Conservation (phyloP, 805 yeast genomes). For the Lachancea nothofagi region DNA sequence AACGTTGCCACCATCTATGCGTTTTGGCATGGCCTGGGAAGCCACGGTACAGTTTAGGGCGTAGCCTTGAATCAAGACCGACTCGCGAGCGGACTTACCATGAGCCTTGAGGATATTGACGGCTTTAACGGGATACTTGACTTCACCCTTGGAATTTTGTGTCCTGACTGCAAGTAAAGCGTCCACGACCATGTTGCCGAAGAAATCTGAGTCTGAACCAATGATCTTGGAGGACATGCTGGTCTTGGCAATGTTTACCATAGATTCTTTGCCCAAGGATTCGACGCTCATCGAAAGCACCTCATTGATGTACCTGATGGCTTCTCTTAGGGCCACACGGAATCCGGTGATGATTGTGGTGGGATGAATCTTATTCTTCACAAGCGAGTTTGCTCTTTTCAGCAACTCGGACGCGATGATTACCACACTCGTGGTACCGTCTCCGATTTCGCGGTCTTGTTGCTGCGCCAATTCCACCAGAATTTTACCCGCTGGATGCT, state of each 20-base stretch:
- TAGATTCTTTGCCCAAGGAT: conserved; percentile 71
- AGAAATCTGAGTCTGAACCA: conserved; percentile 89
- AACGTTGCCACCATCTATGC: conserved; percentile 44
- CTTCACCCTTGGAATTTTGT: conserved; percentile 78
- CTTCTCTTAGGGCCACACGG: conserved; percentile 88
- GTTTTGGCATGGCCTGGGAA: conserved; percentile 89
- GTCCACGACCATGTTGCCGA: conserved; percentile 86
- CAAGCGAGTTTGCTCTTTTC: conserved; percentile 89
- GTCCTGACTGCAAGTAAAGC: conserved; percentile 94
- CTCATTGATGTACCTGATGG: conserved; percentile 78
- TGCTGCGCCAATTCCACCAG: conserved; percentile 96
- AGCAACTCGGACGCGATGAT: conserved; percentile 90
- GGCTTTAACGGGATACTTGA: conserved; percentile 92
- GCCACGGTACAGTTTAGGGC: conserved; percentile 97
- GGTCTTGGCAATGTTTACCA: conserved; percentile 89
- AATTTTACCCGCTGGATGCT: conserved; percentile 98
- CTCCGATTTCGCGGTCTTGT: conserved; percentile 98
- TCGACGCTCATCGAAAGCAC: conserved; percentile 79
- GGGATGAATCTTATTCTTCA: conserved; percentile 91
- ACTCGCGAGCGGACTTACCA: conserved; percentile 87
- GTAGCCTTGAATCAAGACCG: conserved; percentile 83
- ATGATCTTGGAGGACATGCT: conserved; percentile 96
- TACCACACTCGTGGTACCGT: conserved; percentile 96
- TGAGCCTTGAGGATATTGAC: conserved; percentile 94
- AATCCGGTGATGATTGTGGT: conserved; percentile 97